Conservation (phyloP, 345 rosid species). For the Corchorus olitorius region DNA sequence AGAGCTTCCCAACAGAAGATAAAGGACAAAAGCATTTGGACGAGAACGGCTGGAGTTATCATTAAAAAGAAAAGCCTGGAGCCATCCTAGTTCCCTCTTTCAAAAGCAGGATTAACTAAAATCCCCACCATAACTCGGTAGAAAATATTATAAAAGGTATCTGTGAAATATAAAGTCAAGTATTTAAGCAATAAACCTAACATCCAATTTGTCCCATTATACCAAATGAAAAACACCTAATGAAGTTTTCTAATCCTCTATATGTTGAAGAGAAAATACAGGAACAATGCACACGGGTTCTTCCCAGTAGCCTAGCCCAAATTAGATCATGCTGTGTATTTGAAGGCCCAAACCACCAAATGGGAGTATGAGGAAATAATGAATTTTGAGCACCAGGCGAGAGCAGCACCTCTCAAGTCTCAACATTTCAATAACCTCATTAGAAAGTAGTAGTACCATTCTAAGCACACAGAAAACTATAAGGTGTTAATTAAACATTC, state of each 20-base stretch:
- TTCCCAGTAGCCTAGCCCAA: background rate
- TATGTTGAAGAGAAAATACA: background rate
- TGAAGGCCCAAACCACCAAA: background rate
- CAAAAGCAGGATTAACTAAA: background rate
- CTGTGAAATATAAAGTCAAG: background rate
- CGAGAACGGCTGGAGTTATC: background rate
- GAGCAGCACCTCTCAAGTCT: no score
- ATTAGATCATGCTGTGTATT: no score
- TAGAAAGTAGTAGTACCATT: no score
- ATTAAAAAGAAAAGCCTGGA: background rate
- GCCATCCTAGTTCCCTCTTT: background rate
- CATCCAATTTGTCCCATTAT: background rate
- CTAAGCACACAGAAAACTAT: background rate
- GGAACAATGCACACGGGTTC: background rate
- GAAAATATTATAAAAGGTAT: background rate
- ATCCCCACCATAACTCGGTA: background rate
- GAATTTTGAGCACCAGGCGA: no score
- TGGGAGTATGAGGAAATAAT: no score
- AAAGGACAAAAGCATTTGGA: background rate
- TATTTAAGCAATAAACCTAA: background rate
- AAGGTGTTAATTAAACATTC: constrained; percentile 6
- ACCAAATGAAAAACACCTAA: background rate
- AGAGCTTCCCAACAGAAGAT: background rate
- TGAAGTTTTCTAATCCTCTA: background rate
- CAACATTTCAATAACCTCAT: no score